Evolutionary conservation across 2,329 filamentous ascomycete species (phyloP).

Genomic region (Allantophomopsis lycopodina): DNA sequence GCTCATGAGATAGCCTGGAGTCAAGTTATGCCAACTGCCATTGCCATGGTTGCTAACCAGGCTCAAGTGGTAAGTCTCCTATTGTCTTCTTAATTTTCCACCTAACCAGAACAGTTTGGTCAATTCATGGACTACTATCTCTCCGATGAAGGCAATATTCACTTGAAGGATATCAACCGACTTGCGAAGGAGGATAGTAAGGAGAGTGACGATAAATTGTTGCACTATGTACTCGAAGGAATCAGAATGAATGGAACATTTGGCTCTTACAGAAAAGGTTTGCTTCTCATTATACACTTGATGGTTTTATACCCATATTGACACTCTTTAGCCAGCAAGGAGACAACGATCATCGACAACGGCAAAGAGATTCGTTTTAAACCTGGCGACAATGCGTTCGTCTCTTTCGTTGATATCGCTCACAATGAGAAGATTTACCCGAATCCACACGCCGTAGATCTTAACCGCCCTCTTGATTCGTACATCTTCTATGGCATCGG

Average conservation of each 20-base stretch:
- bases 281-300: constrained; percentile 17
- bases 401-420: constrained; percentile 42
- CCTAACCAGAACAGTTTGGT: constrained; percentile 36
- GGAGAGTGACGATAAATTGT: constrained; percentile 44
- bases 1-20: constrained; percentile 53
- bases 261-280: constrained; percentile 29
- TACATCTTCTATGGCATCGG: constrained; percentile 54
- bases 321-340: constrained; percentile 27
- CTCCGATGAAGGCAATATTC: constrained; percentile 32
- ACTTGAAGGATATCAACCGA: constrained; percentile 43
- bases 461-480: constrained; percentile 44
- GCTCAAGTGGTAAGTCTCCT: constrained; percentile 40
- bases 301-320: too few relatives aligned
- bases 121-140: constrained; percentile 61
- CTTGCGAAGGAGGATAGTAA: constrained; percentile 39
- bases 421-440: constrained; percentile 45
- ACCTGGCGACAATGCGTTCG: constrained; percentile 45
- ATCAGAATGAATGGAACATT: constrained; percentile 52
- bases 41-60: constrained; percentile 54
- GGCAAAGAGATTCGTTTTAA: constrained; percentile 33
- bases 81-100: not conserved
- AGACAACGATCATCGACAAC: constrained; percentile 37
- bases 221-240: constrained; percentile 57
- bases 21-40: constrained; percentile 52
- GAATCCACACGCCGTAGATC: constrained; percentile 41